Conservation (phyloP, 345 rosid species). For the Hypericum androsaemum region DNA sequence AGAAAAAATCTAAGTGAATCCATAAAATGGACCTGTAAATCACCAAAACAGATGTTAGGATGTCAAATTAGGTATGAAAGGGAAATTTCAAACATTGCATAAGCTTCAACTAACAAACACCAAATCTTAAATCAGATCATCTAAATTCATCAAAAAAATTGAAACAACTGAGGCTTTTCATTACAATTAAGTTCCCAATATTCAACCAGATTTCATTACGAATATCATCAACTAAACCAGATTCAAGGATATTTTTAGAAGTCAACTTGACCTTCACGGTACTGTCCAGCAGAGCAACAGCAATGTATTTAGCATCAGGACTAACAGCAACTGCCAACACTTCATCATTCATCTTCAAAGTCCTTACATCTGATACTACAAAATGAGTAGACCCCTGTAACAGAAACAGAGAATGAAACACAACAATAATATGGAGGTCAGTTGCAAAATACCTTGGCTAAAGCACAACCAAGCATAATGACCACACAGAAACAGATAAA, state of each 20-base stretch:
- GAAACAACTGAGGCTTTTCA: no score
- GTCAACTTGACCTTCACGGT: slow-evolving; percentile 68
- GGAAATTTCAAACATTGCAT: not conserved
- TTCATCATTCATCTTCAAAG: slow-evolving; percentile 93
- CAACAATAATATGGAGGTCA: no score
- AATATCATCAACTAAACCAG: slow-evolving; percentile 1
- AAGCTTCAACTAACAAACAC: no score
- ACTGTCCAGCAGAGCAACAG: slow-evolving; percentile 84
- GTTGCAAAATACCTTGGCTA: no score
- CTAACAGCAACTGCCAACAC: slow-evolving; percentile 77
- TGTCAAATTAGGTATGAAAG: not conserved
- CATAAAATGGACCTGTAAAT: slow-evolving; percentile 73
- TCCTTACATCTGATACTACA: slow-evolving; percentile 49
- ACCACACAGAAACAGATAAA: no score
- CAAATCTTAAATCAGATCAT: no score
- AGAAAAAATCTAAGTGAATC: slow-evolving; percentile 83
- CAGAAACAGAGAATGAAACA: slow-evolving; percentile 15
- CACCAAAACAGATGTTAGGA: not conserved
- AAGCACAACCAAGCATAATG: no score
- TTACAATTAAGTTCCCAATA: not conserved
- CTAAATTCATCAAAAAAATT: no score
- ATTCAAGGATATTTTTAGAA: not conserved
- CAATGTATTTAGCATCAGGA: slow-evolving; percentile 83
- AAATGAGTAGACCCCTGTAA: slow-evolving; percentile 63
- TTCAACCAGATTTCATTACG: not conserved